Conservation (phyloP, 768 basidiomycete species). For the Butyriboletus loyo region DNA sequence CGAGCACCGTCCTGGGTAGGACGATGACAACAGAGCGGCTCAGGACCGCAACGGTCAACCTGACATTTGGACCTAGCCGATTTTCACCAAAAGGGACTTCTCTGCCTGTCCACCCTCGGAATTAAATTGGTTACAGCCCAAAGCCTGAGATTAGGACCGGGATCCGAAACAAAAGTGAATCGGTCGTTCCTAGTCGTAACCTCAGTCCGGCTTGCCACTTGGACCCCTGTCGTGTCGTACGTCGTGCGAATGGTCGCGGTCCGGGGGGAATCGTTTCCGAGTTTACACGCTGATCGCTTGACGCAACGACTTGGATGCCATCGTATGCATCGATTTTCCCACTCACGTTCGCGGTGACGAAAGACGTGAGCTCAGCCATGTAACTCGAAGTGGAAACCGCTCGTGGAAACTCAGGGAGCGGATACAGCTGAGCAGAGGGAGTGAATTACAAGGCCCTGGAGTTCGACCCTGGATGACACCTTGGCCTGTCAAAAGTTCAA, state of each 20-base stretch:
- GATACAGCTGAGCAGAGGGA: background rate
- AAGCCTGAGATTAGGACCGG: no score
- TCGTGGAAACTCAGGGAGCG: background rate
- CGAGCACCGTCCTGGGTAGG: background rate
- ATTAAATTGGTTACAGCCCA: no score
- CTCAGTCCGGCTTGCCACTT: no score
- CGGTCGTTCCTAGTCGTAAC: no score
- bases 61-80: no score
- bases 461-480: background rate
- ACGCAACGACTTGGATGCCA: background rate
- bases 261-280: background rate
- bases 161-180: no score
- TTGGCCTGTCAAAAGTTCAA: background rate
- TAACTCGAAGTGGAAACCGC: background rate
- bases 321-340: background rate
- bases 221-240: no score
- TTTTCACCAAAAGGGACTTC: no score
- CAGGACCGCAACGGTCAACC: background rate
- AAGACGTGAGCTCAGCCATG: background rate
- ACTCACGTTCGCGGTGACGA: background rate
- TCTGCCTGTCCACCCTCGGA: no score
- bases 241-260: background rate
- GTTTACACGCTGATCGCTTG: background rate
- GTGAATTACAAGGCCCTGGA: background rate
- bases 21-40: background rate